A percentile compares a stretch with the other conserved stretches of the same genome.
Conservation (phyloP, 169 alveolate species). For the Plasmodium yoelii region DNA sequence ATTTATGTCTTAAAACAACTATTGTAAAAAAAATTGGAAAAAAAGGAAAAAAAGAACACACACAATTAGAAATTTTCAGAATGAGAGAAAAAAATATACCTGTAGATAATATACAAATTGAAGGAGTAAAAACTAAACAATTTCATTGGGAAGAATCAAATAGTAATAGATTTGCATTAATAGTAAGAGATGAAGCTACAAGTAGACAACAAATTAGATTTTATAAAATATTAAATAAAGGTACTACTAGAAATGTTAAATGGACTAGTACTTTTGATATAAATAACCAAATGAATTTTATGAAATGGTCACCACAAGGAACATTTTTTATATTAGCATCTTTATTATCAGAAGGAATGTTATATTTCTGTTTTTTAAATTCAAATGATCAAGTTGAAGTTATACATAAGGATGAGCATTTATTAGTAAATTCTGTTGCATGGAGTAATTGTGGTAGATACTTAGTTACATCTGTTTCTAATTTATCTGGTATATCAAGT, state of each 20-base stretch:
- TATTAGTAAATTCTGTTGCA: slow-evolving; percentile 87
- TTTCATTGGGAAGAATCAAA: slow-evolving; percentile 89
- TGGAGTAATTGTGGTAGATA: slow-evolving; percentile 93
- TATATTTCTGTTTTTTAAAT: slow-evolving; percentile 88
- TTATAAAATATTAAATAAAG: slow-evolving; percentile 89
- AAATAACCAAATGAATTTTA: slow-evolving; percentile 84
- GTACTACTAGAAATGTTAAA: slow-evolving; percentile 83
- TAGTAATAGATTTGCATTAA: slow-evolving; percentile 90
- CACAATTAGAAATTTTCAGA: slow-evolving; percentile 91
- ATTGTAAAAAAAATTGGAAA: slow-evolving; percentile 90
- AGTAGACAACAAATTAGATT: slow-evolving; percentile 89
- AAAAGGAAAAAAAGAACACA: slow-evolving; percentile 88
- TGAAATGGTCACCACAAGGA: slow-evolving; percentile 93
- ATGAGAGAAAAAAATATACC: slow-evolving; percentile 91
- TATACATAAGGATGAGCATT: slow-evolving; percentile 90
- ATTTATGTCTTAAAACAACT: slow-evolving; percentile 90
- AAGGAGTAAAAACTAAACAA: slow-evolving; percentile 90
- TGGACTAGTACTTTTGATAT: slow-evolving; percentile 86
- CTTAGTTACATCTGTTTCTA: slow-evolving; percentile 85
- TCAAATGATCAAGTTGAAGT: slow-evolving; percentile 91
- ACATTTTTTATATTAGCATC: slow-evolving; percentile 90
- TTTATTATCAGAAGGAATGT: slow-evolving; percentile 88
- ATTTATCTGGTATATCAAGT: slow-evolving; percentile 1
- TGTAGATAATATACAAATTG: slow-evolving; percentile 91
- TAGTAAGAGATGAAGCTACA: slow-evolving; percentile 90